Percentiles rank a stretch among this genome's conserved stretches.
phyloP scores from a whole-genome alignment of 2,329 filamentous ascomycete species.

The Cordyceps pruinosa region DNA sequence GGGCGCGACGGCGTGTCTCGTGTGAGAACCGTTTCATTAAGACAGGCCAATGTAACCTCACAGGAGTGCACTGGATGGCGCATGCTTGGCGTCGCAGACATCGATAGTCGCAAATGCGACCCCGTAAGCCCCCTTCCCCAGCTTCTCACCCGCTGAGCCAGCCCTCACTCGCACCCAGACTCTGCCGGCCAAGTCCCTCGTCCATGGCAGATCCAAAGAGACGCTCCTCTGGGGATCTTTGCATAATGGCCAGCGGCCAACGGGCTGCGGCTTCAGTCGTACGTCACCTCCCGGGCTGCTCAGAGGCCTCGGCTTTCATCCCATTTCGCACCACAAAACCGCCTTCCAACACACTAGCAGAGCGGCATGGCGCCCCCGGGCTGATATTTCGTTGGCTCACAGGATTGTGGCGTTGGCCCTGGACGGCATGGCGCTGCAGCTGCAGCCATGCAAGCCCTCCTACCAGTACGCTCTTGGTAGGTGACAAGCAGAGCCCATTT shows the following conservation, averaged over 20 bases:
- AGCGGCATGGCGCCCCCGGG: slow-evolving; percentile 1
- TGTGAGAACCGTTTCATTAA: slow-evolving; percentile 6
- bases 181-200: not conserved
- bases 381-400: slow-evolving; percentile 4
- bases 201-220: not conserved
- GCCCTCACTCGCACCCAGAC: not conserved
- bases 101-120: not conserved
- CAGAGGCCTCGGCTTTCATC: not conserved
- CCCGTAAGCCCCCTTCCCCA: not conserved
- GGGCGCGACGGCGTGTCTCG: not conserved
- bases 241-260: too few relatives aligned
- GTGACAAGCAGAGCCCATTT: slow-evolving; percentile 6
- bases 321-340: not conserved
- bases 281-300: not conserved
- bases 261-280: not conserved
- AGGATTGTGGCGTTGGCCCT: not conserved
- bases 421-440: not conserved
- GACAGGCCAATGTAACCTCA: not conserved
- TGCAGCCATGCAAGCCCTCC: not conserved
- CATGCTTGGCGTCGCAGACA: not conserved
- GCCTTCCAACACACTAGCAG: not conserved
- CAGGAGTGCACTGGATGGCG: slow-evolving; percentile 2
- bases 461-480: not conserved
- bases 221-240: not conserved
- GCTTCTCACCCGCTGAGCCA: not conserved